Percentiles rank a stretch among this genome's conserved stretches.
These are phyloP conservation scores for Candida sp. DNA, from an alignment of 1,139 yeast genomes.

Conservation along the genomic window DNA sequence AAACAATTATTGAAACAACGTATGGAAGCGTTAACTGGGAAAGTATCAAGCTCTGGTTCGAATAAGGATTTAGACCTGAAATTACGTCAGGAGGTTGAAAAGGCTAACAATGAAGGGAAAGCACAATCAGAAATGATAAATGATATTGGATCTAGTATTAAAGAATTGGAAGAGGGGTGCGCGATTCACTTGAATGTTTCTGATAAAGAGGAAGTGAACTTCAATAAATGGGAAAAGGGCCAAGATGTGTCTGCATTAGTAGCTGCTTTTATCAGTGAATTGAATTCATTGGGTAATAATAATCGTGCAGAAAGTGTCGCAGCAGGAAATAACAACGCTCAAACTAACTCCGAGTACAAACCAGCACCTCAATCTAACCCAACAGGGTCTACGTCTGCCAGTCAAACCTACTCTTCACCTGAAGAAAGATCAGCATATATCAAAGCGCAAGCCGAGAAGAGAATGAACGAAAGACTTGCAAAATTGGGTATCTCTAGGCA, in stretches of 20 bases:
- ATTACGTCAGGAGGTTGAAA: constrained; percentile 52
- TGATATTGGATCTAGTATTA: constrained; percentile 74
- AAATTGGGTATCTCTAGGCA: constrained; percentile 69
- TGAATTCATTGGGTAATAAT: constrained; percentile 29
- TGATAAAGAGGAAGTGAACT: constrained; percentile 49
- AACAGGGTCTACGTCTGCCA: constrained; percentile 7
- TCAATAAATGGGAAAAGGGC: constrained; percentile 83
- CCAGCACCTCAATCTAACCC: constrained; percentile 8
- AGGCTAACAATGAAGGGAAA: constrained; percentile 52
- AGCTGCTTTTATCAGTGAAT: constrained; percentile 55
- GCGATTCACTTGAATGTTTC: constrained; percentile 41
- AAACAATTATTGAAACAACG: constrained; percentile 76
- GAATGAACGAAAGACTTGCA: constrained; percentile 88
- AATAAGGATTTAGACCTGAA: constrained; percentile 51
- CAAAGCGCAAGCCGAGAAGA: constrained; percentile 86
- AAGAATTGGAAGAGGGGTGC: constrained; percentile 66
- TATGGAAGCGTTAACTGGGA: constrained; percentile 92
- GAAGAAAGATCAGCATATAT: constrained; percentile 81
- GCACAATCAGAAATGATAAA: constrained; percentile 56
- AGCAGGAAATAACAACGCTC: background rate
- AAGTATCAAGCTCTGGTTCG: constrained; percentile 39
- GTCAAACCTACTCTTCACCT: constrained; percentile 28
- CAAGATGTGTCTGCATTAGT: constrained; percentile 68
- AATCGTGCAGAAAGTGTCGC: background rate
- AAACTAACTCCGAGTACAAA: constrained; percentile 7